Conservation (phyloP, 148 eudicot genomes). For the Nepenthes gracilis region DNA sequence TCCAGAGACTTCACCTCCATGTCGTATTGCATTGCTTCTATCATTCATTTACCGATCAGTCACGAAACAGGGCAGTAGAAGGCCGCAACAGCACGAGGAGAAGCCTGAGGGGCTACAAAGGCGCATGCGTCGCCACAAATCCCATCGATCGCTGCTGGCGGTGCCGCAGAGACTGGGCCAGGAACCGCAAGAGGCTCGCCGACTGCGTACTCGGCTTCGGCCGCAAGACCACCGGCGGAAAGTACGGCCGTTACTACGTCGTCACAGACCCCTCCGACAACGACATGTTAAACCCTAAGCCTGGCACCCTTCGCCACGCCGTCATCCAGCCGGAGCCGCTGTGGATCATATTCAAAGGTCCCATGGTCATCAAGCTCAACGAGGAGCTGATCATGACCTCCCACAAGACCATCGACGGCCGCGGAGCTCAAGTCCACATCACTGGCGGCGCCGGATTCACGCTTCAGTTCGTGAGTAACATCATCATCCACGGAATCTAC, state of each 20-base stretch:
- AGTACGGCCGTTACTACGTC: slow-evolving; percentile 19
- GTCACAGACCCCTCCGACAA: slow-evolving; percentile 28
- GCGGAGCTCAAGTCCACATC: slow-evolving; percentile 32
- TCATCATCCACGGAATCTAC: slow-evolving; percentile 30
- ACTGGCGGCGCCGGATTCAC: slow-evolving; percentile 38
- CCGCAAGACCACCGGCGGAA: slow-evolving; percentile 30
- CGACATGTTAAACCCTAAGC: slow-evolving; percentile 40
- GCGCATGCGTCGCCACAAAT: slow-evolving; percentile 36
- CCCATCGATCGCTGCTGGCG: slow-evolving; percentile 58
- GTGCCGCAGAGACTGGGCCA: slow-evolving; percentile 28
- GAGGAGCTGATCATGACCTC: slow-evolving; percentile 33
- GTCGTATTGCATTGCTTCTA: not conserved
- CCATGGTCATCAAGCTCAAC: slow-evolving; percentile 26
- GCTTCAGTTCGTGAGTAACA: slow-evolving; percentile 32
- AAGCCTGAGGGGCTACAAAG: slow-evolving; percentile 6
- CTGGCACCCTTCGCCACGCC: slow-evolving; percentile 42
- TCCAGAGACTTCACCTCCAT: not conserved
- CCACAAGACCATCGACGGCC: slow-evolving; percentile 43
- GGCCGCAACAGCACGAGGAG: slow-evolving; percentile 25
- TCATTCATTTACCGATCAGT: not conserved
- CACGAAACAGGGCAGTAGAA: slow-evolving; percentile 5
- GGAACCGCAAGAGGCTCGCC: slow-evolving; percentile 29
- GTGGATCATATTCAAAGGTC: slow-evolving; percentile 33
- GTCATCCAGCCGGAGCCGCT: slow-evolving; percentile 36
- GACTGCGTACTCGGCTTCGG: slow-evolving; percentile 42